Percentiles rank a stretch among this genome's conserved stretches.
Conservation (phyloP, 768 basidiomycete species). For the Collybia sordida region DNA sequence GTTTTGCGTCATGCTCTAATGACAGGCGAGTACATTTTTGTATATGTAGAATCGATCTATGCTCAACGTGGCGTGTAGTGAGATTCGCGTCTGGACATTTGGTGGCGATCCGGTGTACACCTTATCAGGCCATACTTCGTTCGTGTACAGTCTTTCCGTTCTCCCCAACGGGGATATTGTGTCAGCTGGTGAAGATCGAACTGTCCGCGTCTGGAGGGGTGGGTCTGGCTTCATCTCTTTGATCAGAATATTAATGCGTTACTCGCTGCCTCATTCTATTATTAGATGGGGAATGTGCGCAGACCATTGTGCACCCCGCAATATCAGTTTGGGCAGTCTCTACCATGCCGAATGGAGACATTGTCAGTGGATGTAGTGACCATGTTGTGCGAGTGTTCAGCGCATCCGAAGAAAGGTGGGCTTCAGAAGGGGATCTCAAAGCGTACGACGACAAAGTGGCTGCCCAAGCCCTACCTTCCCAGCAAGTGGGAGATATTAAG, state of each 20-base stretch:
- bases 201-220: conserved; percentile 91
- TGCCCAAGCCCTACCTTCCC: conserved; percentile 75
- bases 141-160: conserved; percentile 87
- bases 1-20: conserved; percentile 95
- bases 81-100: conserved; percentile 91
- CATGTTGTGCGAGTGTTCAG: conserved; percentile 87
- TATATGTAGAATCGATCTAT: not conserved
- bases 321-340: conserved; percentile 97
- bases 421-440: conserved; percentile 59
- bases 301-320: conserved; percentile 90
- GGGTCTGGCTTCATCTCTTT: conserved; percentile 18
- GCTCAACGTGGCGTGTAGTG: conserved; percentile 42
- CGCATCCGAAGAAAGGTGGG: conserved; percentile 69
- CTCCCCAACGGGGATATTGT: conserved; percentile 82
- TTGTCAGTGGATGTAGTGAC: conserved; percentile 91
- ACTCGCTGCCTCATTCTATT: conserved; percentile 1
- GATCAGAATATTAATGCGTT: not conserved
- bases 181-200: conserved; percentile 93
- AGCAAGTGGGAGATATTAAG: conserved; percentile 91
- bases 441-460: conserved; percentile 76
- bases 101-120: conserved; percentile 75
- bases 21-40: conserved; percentile 61
- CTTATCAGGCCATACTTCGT: conserved; percentile 94
- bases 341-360: conserved; percentile 85
- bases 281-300: conserved; percentile 82